Conservation (phyloP, 352 stramenopile genomes). For the Pythium aquatile region DNA sequence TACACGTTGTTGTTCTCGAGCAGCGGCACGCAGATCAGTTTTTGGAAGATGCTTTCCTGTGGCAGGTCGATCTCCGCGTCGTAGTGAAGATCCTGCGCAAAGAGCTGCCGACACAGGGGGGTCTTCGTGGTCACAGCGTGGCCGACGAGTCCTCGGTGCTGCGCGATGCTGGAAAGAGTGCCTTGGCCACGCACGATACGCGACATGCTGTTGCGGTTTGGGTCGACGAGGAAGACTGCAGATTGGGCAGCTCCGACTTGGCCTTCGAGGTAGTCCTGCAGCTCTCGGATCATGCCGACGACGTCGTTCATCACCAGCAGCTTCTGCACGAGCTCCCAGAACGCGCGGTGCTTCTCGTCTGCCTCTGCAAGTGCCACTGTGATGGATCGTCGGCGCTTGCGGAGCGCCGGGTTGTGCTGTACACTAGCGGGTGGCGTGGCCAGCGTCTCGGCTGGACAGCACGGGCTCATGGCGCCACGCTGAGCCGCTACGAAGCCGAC, state of each 20-base stretch:
- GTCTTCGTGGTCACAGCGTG: conserved; percentile 35
- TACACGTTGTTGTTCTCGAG: conserved; percentile 77
- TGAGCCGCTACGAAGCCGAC: conserved; percentile 17
- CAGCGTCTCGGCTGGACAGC: conserved; percentile 3
- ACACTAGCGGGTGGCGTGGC: not conserved
- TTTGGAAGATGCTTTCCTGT: conserved; percentile 57
- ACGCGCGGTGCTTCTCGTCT: conserved; percentile 70
- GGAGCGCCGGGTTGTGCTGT: not conserved
- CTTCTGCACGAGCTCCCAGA: conserved; percentile 75
- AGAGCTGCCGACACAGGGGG: conserved; percentile 41
- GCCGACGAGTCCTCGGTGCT: conserved; percentile 54
- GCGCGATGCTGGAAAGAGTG: conserved; percentile 50
- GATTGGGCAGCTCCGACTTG: conserved; percentile 48
- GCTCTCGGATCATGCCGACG: conserved; percentile 65
- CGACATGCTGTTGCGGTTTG: conserved; percentile 75
- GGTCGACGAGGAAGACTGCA: conserved; percentile 74
- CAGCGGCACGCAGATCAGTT: conserved; percentile 69
- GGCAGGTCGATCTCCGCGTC: conserved; percentile 67
- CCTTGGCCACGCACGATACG: conserved; percentile 51
- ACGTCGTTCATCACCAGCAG: conserved; percentile 71
- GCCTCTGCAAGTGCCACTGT: conserved; percentile 5
- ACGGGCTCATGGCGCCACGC: conserved; percentile 6
- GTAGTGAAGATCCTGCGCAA: conserved; percentile 45
- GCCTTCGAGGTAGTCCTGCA: conserved; percentile 65
- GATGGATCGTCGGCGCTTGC: not conserved